Evolutionary conservation across 164 flowering plant genomes (phyloP), one percentile per base, ranked within the genome.

Genomic region (Paratinospora sagittata): DNA sequence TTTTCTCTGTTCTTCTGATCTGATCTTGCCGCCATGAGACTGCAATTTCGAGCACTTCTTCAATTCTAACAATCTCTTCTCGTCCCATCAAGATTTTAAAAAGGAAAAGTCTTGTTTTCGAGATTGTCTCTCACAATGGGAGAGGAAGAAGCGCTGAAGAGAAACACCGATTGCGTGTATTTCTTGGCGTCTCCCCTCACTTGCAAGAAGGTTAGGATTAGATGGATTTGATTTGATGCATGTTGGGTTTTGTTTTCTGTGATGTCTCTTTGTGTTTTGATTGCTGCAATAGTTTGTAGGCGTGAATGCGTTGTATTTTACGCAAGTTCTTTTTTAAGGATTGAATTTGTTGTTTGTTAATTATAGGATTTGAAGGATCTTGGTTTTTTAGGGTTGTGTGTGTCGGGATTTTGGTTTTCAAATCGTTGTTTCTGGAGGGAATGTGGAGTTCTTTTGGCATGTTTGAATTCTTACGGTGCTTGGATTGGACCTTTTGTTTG

Each of bases 161-260:
- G 88, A 1, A 83, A 79, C 78, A 91, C 97, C 8, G 97, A 91
- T 75, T 91, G 97, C 81, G 88, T 91, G 61, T 91, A 88, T 69
- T 91, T 89, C 82, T 45, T 89, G 67, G 97, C 97, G 3, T 88
- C 97, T n/a, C 97, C 94, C n/a, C 86, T 91, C 79, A 91, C 97
- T 41, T 91, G 97, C 87, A 87, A 85, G 75, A 91, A 91, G 94
- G 97, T 87, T 70, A 23, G 70, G 33, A 4, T 55, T 43, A 39
- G 16, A 7, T 10, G 11, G 5, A 1, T 60, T 30, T 43, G 26
- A 43, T 67, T 60, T 52, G 37, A 26, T 26, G 11, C 26, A 2
- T 61, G 11, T 61, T 26, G 23, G 36, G 33, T 70, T 30, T 70
- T 12, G 19, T 17, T 70, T 63, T 12, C 23, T 34, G 58, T 21